These are phyloP conservation scores for Nicotiana tomentosiformis DNA, from an alignment of 257 asterid genomes.

Conservation along the genomic window DNA sequence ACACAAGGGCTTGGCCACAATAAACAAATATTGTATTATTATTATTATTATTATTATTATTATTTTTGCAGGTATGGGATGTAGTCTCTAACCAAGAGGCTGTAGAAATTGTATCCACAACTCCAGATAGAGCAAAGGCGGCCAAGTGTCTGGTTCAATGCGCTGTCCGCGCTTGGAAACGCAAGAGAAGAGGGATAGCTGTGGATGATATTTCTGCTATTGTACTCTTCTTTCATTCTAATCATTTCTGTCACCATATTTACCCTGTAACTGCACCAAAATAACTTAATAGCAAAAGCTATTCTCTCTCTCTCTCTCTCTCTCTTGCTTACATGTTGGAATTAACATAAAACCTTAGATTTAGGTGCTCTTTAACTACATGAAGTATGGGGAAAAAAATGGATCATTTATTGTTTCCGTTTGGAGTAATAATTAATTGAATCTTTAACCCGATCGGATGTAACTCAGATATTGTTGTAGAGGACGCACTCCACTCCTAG, in stretches of 20 bases:
- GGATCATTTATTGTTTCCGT: neutral
- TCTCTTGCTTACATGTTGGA: neutral
- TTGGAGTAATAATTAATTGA: neutral
- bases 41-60: neutral
- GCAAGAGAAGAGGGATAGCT: conserved; percentile 76
- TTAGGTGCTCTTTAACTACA: neutral
- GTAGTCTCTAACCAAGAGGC: conserved; percentile 92
- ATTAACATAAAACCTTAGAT: neutral
- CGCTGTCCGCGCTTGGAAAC: conserved; percentile 69
- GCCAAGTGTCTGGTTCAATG: conserved; percentile 66
- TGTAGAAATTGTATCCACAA: conserved; percentile 57
- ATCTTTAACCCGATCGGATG: neutral
- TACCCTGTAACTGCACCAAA: conserved; percentile 23
- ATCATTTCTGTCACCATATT: conserved; percentile 35
- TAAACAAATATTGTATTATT: neutral
- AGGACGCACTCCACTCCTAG: neutral
- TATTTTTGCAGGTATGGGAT: conserved; percentile 80
- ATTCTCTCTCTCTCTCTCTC: neutral
- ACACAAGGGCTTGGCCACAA: neutral
- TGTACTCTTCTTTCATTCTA: conserved; percentile 62
- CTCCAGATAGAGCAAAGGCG: conserved; percentile 50
- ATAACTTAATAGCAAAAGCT: conserved; percentile 8
- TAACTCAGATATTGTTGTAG: neutral
- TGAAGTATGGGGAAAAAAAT: neutral
- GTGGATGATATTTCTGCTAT: conserved; percentile 92